Base-by-base conservation (phyloP, 1,139 yeast species). In the Hyphopichia burtonii region DNA sequence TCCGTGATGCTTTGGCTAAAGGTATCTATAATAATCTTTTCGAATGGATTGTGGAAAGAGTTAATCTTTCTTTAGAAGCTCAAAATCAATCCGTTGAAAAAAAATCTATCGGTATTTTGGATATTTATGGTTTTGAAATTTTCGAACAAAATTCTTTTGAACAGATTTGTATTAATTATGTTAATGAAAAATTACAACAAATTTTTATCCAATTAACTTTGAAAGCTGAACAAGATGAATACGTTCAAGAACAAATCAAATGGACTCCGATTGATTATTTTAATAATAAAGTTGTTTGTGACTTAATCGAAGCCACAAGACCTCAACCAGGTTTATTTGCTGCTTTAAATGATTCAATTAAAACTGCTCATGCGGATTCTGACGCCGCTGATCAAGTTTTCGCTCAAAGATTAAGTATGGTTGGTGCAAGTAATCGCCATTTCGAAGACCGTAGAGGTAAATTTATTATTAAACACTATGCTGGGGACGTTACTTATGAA, bases 211-310 rank as follows among this genome's bases (percentile, higher is more conserved):
- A 93, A 63, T 77, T 93, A 59, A 94, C 99, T 2, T 76, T 93
- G 54, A 93, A 93, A 65, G 89, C 98, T 0, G 99, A 93, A 65
- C 99, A 93, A 70, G 99, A 93, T 50, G 98, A 94, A 61, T 93
- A 94, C 56, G 94, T 90, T 34, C 87, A 86, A 53, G 99, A 93
- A 65, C 87, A 89, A 63, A 94, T 94, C 58, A 79, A 89, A 61
- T 94, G 99, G 99, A 88, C 96, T 8, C 99, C 99, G 16, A 94
- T 94, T 59, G 87, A 93, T 50, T 94, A 90, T 66, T 94, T 94
- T 70, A 93, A 94, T 67, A 94, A 94, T 66, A 86, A 93, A 65
- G 86, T 94, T 53, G 99, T 94, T 34, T 94, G 99, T 72, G 99
- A 94, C 57, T 76, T 94, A 61, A 94, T 94, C 59, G 99, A 94